Evolutionary conservation across 305 asterid genomes (phyloP).

Genomic region (Solanum hybrid): DNA sequence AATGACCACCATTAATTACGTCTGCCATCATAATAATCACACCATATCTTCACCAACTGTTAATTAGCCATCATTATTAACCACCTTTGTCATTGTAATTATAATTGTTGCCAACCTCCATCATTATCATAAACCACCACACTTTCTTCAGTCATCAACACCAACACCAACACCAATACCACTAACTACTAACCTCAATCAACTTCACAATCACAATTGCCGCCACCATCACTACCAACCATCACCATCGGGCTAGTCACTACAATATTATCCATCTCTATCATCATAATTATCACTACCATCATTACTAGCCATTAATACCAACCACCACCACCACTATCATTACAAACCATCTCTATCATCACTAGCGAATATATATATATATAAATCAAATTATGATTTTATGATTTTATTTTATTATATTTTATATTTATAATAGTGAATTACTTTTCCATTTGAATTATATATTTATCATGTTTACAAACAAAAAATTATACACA

Average conservation of each 20-base stretch:
- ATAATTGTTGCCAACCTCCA: background rate
- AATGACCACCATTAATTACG: background rate
- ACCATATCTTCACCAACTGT: background rate
- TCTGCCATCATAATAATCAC: background rate
- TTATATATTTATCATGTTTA: background rate
- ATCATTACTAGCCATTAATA: background rate
- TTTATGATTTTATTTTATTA: background rate
- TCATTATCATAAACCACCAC: background rate
- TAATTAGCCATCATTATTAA: background rate
- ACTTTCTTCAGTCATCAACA: background rate
- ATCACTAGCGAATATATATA: background rate
- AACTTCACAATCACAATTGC: background rate
- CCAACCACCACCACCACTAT: background rate
- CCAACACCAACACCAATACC: too few relatives aligned
- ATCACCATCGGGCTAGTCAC: background rate
- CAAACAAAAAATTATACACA: background rate
- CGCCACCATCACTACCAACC: background rate
- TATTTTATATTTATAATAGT: background rate
- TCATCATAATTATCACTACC: background rate
- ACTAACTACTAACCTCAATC: background rate
- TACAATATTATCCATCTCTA: background rate
- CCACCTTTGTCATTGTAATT: background rate
- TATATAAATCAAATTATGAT: background rate
- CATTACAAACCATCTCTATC: background rate
- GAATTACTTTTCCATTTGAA: background rate